These are phyloP conservation scores for Nannizziopsis barbatae DNA, from an alignment of 2,329 filamentous ascomycete genomes.

Conservation along the genomic window DNA sequence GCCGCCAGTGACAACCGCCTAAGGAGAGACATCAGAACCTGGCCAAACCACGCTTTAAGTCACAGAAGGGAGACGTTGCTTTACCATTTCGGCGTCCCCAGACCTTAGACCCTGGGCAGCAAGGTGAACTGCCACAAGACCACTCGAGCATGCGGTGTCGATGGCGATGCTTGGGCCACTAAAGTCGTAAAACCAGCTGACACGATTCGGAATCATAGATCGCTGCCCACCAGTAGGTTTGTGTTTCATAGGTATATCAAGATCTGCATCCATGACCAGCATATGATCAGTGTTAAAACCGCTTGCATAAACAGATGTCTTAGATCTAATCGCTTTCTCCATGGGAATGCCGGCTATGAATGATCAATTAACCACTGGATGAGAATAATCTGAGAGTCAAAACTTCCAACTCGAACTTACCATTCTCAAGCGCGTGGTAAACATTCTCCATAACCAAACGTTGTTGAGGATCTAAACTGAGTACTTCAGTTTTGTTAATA, in stretches of 20 bases:
- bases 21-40: not conserved
- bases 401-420: slow-evolving; percentile 4
- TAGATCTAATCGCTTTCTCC: slow-evolving; percentile 6
- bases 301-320: slow-evolving; percentile 10
- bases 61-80: too few species aligned
- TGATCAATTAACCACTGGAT: not conserved
- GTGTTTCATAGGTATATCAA: slow-evolving; percentile 13
- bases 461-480: slow-evolving; percentile 17
- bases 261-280: slow-evolving; percentile 5
- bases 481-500: slow-evolving; percentile 13
- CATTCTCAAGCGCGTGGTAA: slow-evolving; percentile 18
- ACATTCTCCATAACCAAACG: slow-evolving; percentile 17
- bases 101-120: slow-evolving; percentile 18
- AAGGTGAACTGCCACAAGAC: slow-evolving; percentile 23
- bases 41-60: too few species aligned
- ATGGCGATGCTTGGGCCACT: slow-evolving; percentile 20
- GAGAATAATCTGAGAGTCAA: not conserved
- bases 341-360: slow-evolving; percentile 13
- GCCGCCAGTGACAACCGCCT: slow-evolving; percentile 14
- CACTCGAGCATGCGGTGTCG: slow-evolving; percentile 22
- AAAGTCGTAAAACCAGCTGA: slow-evolving; percentile 25
- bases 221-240: slow-evolving; percentile 18
- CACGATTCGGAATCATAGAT: slow-evolving; percentile 21
- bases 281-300: slow-evolving; percentile 8
- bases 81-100: slow-evolving; percentile 14